Percentiles rank a stretch among this genome's conserved stretches.
Conservation (phyloP, 176 grass and related monocot genomes). For the Microstegium vimineum region DNA sequence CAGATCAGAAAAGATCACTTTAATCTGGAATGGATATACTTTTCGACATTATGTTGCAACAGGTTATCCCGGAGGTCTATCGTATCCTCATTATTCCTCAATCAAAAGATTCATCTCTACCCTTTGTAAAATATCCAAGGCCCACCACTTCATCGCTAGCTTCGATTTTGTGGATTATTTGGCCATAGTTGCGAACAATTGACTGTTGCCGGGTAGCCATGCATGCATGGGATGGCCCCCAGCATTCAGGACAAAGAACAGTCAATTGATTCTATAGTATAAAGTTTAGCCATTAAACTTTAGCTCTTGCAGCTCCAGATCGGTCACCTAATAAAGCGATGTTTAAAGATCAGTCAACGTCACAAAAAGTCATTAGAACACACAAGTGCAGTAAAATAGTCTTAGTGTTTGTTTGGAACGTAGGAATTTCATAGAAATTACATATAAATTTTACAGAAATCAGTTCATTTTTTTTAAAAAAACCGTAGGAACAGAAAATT, state of each 20-base stretch:
- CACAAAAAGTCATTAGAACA: not conserved
- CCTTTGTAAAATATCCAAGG: conserved; percentile 9
- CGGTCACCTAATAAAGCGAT: not conserved
- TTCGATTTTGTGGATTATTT: not conserved
- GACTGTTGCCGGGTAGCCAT: not conserved
- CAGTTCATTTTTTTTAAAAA: no score
- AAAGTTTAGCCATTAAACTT: not conserved
- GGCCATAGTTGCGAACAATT: not conserved
- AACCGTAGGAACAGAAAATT: no score
- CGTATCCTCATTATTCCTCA: not conserved
- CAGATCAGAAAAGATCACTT: conserved; percentile 1
- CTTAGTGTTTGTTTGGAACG: no score
- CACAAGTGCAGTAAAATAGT: not conserved
- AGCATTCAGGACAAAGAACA: not conserved
- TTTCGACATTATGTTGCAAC: not conserved
- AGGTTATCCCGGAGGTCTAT: not conserved
- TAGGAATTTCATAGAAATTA: no score
- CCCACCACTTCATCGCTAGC: not conserved
- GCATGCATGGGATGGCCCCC: not conserved
- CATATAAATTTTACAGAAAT: no score
- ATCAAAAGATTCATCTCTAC: conserved; percentile 32
- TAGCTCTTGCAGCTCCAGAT: not conserved
- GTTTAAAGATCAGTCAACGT: not conserved
- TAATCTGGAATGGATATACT: conserved; percentile 1
- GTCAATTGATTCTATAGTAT: not conserved